Percentiles rank a stretch among this genome's conserved stretches.
Conservation (phyloP, 2,329 filamentous ascomycete genomes). For the Salinomyces thailandicus region DNA sequence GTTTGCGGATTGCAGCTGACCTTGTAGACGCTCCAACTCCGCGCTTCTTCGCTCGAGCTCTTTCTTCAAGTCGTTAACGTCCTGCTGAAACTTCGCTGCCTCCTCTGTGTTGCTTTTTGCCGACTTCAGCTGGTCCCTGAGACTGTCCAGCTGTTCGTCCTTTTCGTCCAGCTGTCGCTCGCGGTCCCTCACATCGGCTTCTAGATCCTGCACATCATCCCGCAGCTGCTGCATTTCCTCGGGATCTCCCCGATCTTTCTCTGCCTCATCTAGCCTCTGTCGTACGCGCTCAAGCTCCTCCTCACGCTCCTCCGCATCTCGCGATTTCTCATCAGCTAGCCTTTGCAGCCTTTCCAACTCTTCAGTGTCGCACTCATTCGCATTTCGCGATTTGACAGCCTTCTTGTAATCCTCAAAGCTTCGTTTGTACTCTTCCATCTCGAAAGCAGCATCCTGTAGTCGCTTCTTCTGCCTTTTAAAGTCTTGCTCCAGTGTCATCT, state of each 20-base stretch:
- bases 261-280: constrained; percentile 30
- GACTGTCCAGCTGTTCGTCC: constrained; percentile 42
- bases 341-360: constrained; percentile 43
- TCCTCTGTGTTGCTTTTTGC: constrained; percentile 31
- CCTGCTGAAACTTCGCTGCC: constrained; percentile 51
- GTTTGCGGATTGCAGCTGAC: constrained; percentile 28
- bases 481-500: constrained; percentile 80
- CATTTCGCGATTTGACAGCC: constrained; percentile 63
- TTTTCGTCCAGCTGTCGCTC: constrained; percentile 27
- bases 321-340: constrained; percentile 34
- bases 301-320: constrained; percentile 30
- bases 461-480: constrained; percentile 78
- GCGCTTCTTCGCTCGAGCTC: constrained; percentile 37
- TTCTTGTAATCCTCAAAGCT: constrained; percentile 77
- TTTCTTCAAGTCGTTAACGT: constrained; percentile 29
- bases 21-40: constrained; percentile 37
- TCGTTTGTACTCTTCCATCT: constrained; percentile 71
- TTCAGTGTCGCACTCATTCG: constrained; percentile 56
- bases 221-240: constrained; percentile 30
- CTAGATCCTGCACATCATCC: constrained; percentile 40
- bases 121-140: constrained; percentile 29
- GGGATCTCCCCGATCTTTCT: constrained; percentile 22
- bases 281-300: constrained; percentile 34
- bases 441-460: constrained; percentile 68
- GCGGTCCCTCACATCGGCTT: constrained; percentile 43